Evolutionary conservation across 139 green algal species (phyloP), one percentile per base, ranked within the genome.

Genomic region (Klebsormidium nitens): DNA sequence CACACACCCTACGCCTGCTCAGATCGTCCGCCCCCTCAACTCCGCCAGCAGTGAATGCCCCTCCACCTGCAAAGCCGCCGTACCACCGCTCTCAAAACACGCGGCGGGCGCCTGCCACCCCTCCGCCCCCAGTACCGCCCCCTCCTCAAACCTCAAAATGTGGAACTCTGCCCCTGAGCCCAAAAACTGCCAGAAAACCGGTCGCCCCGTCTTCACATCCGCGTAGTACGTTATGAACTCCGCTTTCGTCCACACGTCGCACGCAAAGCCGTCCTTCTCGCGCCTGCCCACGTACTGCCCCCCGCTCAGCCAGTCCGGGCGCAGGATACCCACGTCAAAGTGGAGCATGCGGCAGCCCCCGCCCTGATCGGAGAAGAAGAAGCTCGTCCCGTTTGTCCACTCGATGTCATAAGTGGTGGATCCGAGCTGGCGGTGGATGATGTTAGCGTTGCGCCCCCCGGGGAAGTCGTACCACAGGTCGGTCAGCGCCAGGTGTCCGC

Each of bases 201-300:
- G 46, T 23, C 46, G 46, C 23, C 46, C 46, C 23, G 46, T 55
- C 46, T 23, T 23, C 46, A 74, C 64, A 46, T 75, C 61, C 48
- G 58, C 67, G 5, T 75, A 75, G 31, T 75, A 75, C 2, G 31
- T 71, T 29, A 75, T 75, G 67, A 75, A 75, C 23, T 75, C 67
- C 1, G 39, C 38, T 34, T 75, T 75, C 26, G 67, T 73, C 59
- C 59, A 75, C 34, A 75, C 67, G 5, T 73, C 36, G 38, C 58
- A 71, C 5, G n/a, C 61, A 55, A 75, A 74, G 14, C 35, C 38
- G 23, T 74, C 59, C 56, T 72, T 42, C 59, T 59, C 56, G 23
- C 23, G 23, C 39, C 32, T 73, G 32, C 67, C 64, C 19, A 68
- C 28, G 28, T 61, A 73, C n/a, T 29, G 17, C 5, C 59, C 55